These are phyloP conservation scores for Hypoxylon rubiginosum DNA, from an alignment of 2,329 filamentous ascomycete genomes.

Conservation along the genomic window DNA sequence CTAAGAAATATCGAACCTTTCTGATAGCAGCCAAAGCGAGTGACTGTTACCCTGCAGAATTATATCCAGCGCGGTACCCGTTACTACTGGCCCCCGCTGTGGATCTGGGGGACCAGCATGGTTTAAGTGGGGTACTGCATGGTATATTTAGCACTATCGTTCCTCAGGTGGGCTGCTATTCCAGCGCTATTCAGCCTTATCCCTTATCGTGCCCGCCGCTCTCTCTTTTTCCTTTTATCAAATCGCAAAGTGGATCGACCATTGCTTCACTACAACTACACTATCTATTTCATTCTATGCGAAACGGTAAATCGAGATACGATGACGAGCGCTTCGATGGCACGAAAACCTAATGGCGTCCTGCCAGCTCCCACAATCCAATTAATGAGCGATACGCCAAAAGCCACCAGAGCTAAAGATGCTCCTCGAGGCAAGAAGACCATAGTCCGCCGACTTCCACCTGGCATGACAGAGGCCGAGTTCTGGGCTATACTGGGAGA, in stretches of 20 bases:
- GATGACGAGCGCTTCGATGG: slow-evolving; percentile 25
- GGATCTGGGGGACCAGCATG: background rate
- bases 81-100: background rate
- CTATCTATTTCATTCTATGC: background rate
- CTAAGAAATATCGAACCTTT: no score
- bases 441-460: slow-evolving; percentile 85
- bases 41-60: background rate
- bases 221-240: slow-evolving; percentile 1
- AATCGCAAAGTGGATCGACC: background rate
- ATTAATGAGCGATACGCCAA: slow-evolving; percentile 57
- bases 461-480: slow-evolving; percentile 84
- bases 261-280: background rate
- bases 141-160: background rate
- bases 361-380: slow-evolving; percentile 63
- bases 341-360: slow-evolving; percentile 65
- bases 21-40: no score
- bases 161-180: slow-evolving; percentile 6
- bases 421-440: slow-evolving; percentile 81
- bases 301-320: background rate
- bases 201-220: background rate
- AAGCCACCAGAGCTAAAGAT: slow-evolving; percentile 62
- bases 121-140: background rate
- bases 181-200: slow-evolving; percentile 32
- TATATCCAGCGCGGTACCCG: no score
- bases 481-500: slow-evolving; percentile 79